Evolutionary conservation across 257 asterid genomes (phyloP), one percentile per base, ranked within the genome.

Genomic region (Parsonsia alboflavescens): DNA sequence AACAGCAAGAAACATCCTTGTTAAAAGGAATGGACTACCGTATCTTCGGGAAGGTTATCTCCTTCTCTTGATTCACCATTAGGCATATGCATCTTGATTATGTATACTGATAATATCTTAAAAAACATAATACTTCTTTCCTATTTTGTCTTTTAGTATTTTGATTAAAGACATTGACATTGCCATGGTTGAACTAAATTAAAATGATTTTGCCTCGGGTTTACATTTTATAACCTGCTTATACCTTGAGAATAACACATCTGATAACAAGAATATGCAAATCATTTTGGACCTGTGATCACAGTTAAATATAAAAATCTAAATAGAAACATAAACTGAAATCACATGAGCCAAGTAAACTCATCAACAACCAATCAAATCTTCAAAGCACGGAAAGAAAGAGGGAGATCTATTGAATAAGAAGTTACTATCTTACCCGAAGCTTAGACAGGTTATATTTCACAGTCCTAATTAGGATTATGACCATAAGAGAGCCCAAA

Each of bases 401-500:
- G 54, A 11, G 17, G 52, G 19, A 77, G 54, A 63, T 41, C 11
- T 28, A 9, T 1, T 65, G 50, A n/a, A 64, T 46, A 42, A 53
- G 72, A 44, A 80, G 50, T 63, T 62, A 41, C 16, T 74, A 26
- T 78, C 92, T 69, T 86, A 89, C 96, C 89, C 84, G 84, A 53
- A 89, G 82, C 78, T 85, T 88, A 75, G 91, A 89, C 52, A 89
- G 89, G 80, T 92, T 90, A 76, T 86, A 86, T 63, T 86, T 83
- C 77, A 91, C 93, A 4, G 88, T 93, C 83, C 96, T 87, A 36
- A 90, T 92, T 67, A 93, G 81, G 72, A 93, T 84, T 75, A 93
- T 85, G 75, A 93, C 93, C 92, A 91, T 86, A 71, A 93, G 97
- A 75, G 98, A 93, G 56, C 89, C 89, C 73, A 86, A 83, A 58